Evolutionary conservation across 1,139 yeast genomes (phyloP), one percentile per base, ranked within the genome.

Genomic region (Candida tetrigidarum): DNA sequence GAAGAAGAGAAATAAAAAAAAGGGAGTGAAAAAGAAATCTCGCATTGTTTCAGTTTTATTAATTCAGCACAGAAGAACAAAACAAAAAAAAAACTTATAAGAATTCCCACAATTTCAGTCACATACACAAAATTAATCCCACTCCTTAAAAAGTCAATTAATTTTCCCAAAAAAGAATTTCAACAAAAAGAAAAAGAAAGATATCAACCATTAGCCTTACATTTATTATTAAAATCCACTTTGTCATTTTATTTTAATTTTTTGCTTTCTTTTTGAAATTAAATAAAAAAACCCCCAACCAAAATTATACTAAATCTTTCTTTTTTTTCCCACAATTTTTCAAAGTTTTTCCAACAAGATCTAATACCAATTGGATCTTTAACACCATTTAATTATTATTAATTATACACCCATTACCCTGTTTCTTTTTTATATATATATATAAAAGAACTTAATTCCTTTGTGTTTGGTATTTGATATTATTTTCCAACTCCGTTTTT

Each of bases 141-240:
- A 16, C 40, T 27, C 33, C 40, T 29, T 27, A 37, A 29, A 27
- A 18, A 37, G 40, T 37, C 20, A 37, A 29, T 29, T 27, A 29
- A 27, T 29, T 37, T 27, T 29, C 40, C 40, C 15, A 34, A 22
- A 18, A 22, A 34, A 34, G 37, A 34, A 32, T 19, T 30, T 19
- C 12, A 12, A 23, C 11, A 11, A 15, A 10, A n/a, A 22, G 16
- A 20, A 12, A 16, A 12, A 20, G 8, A 18, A 14, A 32, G 25
- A 5, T 12, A 20, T 15, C 37, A 22, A 22, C 7, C 16, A 5
- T 23, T 12, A 11, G 12, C 19, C 12, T 27, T 32, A 3, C 14
- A 9, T 14, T 19, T 19, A 16, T 32, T 32, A 4, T 19, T 32
- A n/a, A n/a, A n/a, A n/a, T 19, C 7, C 10, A 3, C 16, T 30